A percentile compares a stretch with the other conserved stretches of the same genome.
Evolutionary conservation across 1,284 basidiomycete species (phyloP).

Genomic region (Cryptococcus sp.): DNA sequence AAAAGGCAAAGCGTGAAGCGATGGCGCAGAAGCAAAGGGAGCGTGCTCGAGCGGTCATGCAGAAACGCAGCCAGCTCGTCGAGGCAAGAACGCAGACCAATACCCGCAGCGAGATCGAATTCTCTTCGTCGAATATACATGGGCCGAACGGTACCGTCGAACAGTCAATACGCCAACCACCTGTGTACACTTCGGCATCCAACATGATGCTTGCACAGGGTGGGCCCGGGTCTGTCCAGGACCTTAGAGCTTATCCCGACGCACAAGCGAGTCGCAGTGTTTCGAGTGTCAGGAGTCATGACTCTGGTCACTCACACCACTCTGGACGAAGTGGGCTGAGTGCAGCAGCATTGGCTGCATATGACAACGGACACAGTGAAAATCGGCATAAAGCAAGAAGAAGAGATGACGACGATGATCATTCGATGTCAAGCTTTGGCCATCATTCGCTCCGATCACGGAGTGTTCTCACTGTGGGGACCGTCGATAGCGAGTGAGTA

Average conservation of each 20-base stretch:
- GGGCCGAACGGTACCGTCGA: neutral
- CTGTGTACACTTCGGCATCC: constrained; percentile 8
- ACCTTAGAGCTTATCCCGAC: constrained; percentile 13
- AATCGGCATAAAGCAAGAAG: constrained; percentile 72
- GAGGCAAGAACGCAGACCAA: constrained; percentile 55
- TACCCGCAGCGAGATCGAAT: constrained; percentile 46
- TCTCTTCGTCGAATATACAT: constrained; percentile 9
- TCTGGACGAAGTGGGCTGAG: constrained; percentile 22
- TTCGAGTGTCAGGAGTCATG: constrained; percentile 20
- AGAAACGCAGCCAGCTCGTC: constrained; percentile 78
- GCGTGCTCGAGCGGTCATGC: constrained; percentile 91
- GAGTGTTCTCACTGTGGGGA: constrained; percentile 46
- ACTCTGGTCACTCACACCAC: constrained; percentile 16
- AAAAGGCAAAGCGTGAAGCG: constrained; percentile 79
- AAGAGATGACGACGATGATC: constrained; percentile 81
- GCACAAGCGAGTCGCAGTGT: constrained; percentile 15
- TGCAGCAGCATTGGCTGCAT: constrained; percentile 22
- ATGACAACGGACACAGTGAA: constrained; percentile 28
- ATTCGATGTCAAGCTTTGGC: constrained; percentile 84
- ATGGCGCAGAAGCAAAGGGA: constrained; percentile 68
- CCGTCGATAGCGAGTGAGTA: constrained; percentile 52
- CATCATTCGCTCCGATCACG: constrained; percentile 63
- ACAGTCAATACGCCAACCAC: constrained; percentile 1
- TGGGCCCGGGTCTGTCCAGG: neutral
- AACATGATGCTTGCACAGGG: constrained; percentile 4